Evolutionary conservation across 352 stramenopile genomes (phyloP), one percentile per base, ranked within the genome.

Genomic region (Peronospora farinosa): DNA sequence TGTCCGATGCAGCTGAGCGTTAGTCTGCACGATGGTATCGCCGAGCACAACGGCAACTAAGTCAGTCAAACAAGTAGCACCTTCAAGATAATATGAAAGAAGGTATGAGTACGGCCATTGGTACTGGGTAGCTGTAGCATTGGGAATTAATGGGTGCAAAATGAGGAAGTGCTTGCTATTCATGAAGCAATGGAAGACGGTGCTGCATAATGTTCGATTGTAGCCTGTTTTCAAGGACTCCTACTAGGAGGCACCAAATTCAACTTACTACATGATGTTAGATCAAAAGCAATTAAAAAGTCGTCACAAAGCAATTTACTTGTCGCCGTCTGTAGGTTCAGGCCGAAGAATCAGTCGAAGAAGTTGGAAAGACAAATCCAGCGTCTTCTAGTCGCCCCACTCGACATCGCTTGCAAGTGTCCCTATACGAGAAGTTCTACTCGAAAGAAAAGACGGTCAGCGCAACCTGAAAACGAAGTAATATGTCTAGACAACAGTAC

Each of bases 381-480:
- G 74, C 72, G 35, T 86, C 69, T 56, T 84, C 66, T 27, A 71
- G 71, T 41, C 69, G 59, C n/a, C 75, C 72, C 48, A 83, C 50
- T 44, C 67, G 60, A 52, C 75, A 86, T 13, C 75, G 70, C 46
- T 86, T 86, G 63, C 75, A 86, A 9, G 68, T 61, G 16, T 80
- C 75, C 45, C 75, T 78, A 58, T 85, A 87, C 12, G 76, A 83
- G 43, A 87, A 87, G 41, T 87, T 87, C 76, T 87, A 52, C 47
- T 57, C 54, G 16, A 39, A 19, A 31, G 60, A 55, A 33, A 15
- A 5, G 49, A 25, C 13, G 16, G 21, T 67, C 28, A 71, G 43
- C 41, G 21, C 16, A 17, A 37, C 17, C 23, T 43, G 16, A 37
- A 41, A 32, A 53, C 6, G 27, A 28, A 31, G 8, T 21, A 35